These are phyloP conservation scores for Centella asiatica DNA, from an alignment of 129 eudicot species.

Conservation along the genomic window DNA sequence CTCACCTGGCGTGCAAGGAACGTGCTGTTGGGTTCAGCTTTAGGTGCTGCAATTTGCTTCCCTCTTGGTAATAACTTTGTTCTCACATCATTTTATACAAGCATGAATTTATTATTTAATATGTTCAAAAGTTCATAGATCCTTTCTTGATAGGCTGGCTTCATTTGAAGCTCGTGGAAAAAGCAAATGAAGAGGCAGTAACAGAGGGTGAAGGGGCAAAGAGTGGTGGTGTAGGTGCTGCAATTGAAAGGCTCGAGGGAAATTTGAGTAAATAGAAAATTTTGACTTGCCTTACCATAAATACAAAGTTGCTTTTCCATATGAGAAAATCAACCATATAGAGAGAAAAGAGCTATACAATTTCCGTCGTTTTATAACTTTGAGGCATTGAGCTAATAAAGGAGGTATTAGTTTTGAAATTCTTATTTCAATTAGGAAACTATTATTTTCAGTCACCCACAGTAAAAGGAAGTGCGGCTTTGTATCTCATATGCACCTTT, in stretches of 20 bases:
- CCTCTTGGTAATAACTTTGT: conserved; percentile 58
- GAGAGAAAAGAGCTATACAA: too few species aligned
- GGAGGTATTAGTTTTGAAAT: too few species aligned
- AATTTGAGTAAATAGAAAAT: conserved; percentile 30
- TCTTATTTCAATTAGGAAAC: too few species aligned
- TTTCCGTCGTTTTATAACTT: too few species aligned
- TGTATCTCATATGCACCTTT: too few species aligned
- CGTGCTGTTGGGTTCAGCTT: conserved; percentile 67
- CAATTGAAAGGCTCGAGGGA: conserved; percentile 75
- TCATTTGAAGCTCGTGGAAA: conserved; percentile 83
- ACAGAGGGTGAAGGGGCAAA: conserved; percentile 23
- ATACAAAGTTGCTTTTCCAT: too few species aligned
- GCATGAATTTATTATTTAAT: neutral
- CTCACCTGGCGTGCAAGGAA: conserved; percentile 87
- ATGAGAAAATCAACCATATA: too few species aligned
- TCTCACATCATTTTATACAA: neutral
- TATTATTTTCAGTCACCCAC: too few species aligned
- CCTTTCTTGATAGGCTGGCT: conserved; percentile 65
- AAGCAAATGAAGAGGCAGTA: conserved; percentile 60
- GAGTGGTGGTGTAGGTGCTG: conserved; percentile 59
- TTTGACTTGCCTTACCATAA: too few species aligned
- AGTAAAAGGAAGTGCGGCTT: too few species aligned
- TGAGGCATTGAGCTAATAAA: too few species aligned
- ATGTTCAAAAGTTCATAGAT: neutral
- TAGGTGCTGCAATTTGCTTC: conserved; percentile 87